These are phyloP conservation scores for Teratosphaeria nubilosa DNA, from an alignment of 2,329 filamentous ascomycete species.

Conservation along the genomic window DNA sequence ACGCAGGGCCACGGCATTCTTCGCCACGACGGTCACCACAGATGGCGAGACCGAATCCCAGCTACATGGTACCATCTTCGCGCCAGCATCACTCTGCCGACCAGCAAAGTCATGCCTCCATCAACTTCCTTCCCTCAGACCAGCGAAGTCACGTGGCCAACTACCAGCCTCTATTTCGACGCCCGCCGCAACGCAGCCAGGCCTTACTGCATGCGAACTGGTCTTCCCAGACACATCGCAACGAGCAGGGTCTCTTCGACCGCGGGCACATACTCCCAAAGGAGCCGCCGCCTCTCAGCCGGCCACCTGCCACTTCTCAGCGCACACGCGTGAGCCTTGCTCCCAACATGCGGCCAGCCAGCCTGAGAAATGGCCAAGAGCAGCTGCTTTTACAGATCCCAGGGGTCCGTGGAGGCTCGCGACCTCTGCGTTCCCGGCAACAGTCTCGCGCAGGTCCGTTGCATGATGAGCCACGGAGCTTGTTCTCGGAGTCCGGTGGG, in stretches of 20 bases:
- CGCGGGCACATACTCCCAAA: conserved; percentile 6
- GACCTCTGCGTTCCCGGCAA: background rate
- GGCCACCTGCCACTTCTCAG: background rate
- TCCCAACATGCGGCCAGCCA: background rate
- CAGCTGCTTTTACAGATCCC: conserved; percentile 13
- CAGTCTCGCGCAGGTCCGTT: background rate
- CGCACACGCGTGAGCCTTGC: conserved; percentile 12
- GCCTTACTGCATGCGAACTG: background rate
- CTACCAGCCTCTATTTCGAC: background rate
- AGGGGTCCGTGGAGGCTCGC: conserved; percentile 16
- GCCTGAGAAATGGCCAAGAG: conserved; percentile 1
- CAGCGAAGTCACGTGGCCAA: background rate
- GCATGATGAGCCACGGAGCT: background rate
- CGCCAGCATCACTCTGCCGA: background rate
- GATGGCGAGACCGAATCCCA: background rate
- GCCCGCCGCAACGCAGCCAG: background rate
- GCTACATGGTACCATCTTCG: background rate
- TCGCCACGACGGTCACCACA: background rate
- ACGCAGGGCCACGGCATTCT: background rate
- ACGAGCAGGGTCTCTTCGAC: conserved; percentile 8
- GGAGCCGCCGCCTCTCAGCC: background rate
- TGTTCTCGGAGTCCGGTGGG: background rate
- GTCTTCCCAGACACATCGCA: conserved; percentile 4
- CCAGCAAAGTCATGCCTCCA: background rate
- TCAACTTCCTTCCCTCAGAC: too few species aligned